Percentiles rank a stretch among this genome's conserved stretches.
Conservation (phyloP, 139 green algal genomes). For the Raphidocelis subcapitata region DNA sequence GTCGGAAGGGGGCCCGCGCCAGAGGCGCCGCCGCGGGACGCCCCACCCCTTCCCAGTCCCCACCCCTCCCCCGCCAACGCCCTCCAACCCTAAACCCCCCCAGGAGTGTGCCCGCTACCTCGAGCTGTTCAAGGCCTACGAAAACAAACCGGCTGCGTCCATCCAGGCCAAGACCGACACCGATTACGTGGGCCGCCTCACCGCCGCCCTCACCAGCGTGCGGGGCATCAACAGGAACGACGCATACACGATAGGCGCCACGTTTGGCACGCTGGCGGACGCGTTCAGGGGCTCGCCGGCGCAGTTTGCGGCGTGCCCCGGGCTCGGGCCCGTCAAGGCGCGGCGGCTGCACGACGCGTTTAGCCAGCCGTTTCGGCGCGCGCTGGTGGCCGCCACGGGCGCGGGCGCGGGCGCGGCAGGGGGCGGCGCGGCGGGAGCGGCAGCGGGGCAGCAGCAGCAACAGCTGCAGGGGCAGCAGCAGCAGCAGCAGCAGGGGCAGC, state of each 20-base stretch:
- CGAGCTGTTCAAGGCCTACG: slow-evolving; percentile 92
- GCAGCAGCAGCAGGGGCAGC: too few relatives aligned
- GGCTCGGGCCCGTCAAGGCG: slow-evolving; percentile 88
- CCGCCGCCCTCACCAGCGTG: slow-evolving; percentile 62
- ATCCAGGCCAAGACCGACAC: slow-evolving; percentile 51
- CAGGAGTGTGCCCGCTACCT: slow-evolving; percentile 92
- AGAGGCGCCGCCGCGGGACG: too few relatives aligned
- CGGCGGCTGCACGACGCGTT: slow-evolving; percentile 46
- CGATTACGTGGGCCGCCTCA: slow-evolving; percentile 82
- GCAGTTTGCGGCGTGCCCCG: slow-evolving; percentile 73
- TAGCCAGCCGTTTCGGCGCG: slow-evolving; percentile 43
- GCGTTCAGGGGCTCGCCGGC: slow-evolving; percentile 39
- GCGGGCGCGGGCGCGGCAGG: too few relatives aligned
- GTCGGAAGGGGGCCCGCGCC: too few relatives aligned
- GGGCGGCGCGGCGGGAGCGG: too few relatives aligned
- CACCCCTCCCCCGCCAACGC: too few relatives aligned
- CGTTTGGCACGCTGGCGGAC: slow-evolving; percentile 39
- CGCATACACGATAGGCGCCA: slow-evolving; percentile 63
- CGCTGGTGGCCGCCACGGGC: too few relatives aligned
- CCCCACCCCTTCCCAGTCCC: too few relatives aligned
- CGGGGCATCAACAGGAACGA: slow-evolving; percentile 81
- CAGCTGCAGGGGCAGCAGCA: too few relatives aligned
- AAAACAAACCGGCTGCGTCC: slow-evolving; percentile 81
- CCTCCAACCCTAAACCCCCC: too few relatives aligned
- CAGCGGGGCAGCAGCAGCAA: too few relatives aligned